phyloP scores from a whole-genome alignment of 1,139 yeast species.

The Scheffersomyces titani region DNA sequence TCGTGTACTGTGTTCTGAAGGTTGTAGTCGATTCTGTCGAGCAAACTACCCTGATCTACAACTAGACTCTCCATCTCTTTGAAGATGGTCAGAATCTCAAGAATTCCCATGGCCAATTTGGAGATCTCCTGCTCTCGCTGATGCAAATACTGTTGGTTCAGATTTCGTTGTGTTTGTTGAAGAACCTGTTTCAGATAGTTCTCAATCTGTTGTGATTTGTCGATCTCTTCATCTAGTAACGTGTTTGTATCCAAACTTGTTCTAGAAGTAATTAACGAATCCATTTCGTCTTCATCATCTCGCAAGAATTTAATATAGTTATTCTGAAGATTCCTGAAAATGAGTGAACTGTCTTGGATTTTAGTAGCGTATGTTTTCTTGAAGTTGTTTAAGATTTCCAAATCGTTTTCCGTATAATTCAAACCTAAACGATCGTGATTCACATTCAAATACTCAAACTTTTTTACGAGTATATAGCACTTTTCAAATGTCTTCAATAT shows the following conservation, averaged over 20 bases:
- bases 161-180: slow-evolving; percentile 35
- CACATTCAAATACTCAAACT: slow-evolving; percentile 54
- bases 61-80: slow-evolving; percentile 90
- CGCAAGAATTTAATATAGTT: slow-evolving; percentile 77
- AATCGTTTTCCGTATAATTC: slow-evolving; percentile 49
- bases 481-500: slow-evolving; percentile 75
- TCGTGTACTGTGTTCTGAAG: slow-evolving; percentile 76
- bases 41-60: slow-evolving; percentile 91
- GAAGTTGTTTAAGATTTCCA: slow-evolving; percentile 72
- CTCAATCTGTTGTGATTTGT: slow-evolving; percentile 18
- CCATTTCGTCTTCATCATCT: slow-evolving; percentile 63
- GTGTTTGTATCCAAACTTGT: slow-evolving; percentile 10
- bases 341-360: slow-evolving; percentile 75
- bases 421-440: slow-evolving; percentile 35
- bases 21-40: slow-evolving; percentile 92
- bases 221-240: slow-evolving; percentile 46
- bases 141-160: slow-evolving; percentile 48
- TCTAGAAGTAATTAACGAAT: slow-evolving; percentile 17
- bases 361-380: slow-evolving; percentile 82
- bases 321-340: slow-evolving; percentile 84
- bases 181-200: slow-evolving; percentile 41
- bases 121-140: slow-evolving; percentile 89
- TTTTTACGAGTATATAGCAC: slow-evolving; percentile 75
- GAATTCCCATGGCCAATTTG: slow-evolving; percentile 87
- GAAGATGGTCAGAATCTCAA: slow-evolving; percentile 90